phyloP scores from a whole-genome alignment of 495 filamentous ascomycete genomes.

The Xylaria venustula region DNA sequence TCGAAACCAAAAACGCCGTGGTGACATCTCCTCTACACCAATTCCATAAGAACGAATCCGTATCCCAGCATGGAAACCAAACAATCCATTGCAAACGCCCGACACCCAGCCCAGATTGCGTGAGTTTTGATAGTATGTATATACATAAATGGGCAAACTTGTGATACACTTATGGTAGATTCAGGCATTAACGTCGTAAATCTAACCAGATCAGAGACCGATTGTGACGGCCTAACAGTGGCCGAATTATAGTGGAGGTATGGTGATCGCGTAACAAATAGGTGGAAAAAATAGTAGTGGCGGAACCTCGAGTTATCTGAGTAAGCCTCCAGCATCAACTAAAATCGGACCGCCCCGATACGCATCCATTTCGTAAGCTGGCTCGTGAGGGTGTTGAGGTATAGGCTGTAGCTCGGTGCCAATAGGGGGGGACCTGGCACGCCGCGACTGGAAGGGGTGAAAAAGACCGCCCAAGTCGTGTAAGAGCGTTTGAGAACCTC shows the following conservation, averaged over 20 bases:
- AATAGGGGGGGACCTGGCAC: conserved; percentile 21
- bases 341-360: conserved; percentile 39
- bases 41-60: neutral
- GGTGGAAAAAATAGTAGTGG: neutral
- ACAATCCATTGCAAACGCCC: conserved; percentile 4
- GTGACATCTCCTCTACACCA: neutral
- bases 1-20: neutral
- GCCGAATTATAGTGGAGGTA: neutral
- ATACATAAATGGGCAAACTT: conserved; percentile 20
- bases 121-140: conserved; percentile 12
- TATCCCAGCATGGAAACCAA: neutral
- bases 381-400: conserved; percentile 32
- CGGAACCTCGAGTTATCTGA: conserved; percentile 23
- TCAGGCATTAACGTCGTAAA: conserved; percentile 21
- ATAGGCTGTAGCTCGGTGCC: conserved; percentile 37
- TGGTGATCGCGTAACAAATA: neutral
- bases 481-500: conserved; percentile 53
- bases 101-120: conserved; percentile 8
- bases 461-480: conserved; percentile 60
- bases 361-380: conserved; percentile 12
- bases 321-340: conserved; percentile 55
- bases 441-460: conserved; percentile 27
- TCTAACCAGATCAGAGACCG: conserved; percentile 13
- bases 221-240: neutral
- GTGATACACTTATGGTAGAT: conserved; percentile 17